A percentile compares a stretch with the other conserved stretches of the same genome.
Conservation (phyloP, 768 basidiomycete genomes). For the Panellus pusillus region DNA sequence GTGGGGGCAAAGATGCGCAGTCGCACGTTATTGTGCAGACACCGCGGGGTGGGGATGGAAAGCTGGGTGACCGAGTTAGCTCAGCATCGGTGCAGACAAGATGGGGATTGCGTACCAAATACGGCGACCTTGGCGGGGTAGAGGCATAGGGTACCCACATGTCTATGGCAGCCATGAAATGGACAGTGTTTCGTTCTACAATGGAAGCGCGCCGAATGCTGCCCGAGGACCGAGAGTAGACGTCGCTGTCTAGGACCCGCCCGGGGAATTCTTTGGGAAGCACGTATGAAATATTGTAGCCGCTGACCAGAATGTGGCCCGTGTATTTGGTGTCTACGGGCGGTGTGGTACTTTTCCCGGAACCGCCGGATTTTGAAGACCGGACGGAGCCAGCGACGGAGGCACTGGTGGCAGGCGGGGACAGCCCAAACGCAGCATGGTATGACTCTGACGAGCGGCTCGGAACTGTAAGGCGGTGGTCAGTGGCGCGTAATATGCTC, state of each 20-base stretch:
- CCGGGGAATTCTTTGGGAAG: slow-evolving; percentile 65
- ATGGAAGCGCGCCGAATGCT: slow-evolving; percentile 54
- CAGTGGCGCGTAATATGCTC: neutral
- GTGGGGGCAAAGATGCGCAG: slow-evolving; percentile 72
- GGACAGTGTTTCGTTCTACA: slow-evolving; percentile 57
- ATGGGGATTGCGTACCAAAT: slow-evolving; percentile 48
- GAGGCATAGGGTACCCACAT: slow-evolving; percentile 71
- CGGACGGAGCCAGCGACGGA: slow-evolving; percentile 32
- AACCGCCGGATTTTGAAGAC: slow-evolving; percentile 37
- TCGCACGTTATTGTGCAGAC: slow-evolving; percentile 73
- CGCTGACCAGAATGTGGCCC: slow-evolving; percentile 74
- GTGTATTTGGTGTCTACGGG: slow-evolving; percentile 68
- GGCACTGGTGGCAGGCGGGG: slow-evolving; percentile 34
- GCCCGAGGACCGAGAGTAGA: slow-evolving; percentile 25
- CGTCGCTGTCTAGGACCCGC: slow-evolving; percentile 33
- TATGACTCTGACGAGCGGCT: slow-evolving; percentile 62
- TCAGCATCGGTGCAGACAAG: neutral
- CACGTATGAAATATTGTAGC: slow-evolving; percentile 75
- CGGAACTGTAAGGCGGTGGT: slow-evolving; percentile 36
- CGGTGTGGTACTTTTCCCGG: slow-evolving; percentile 30
- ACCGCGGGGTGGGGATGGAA: slow-evolving; percentile 75
- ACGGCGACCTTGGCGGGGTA: slow-evolving; percentile 72
- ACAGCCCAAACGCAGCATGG: slow-evolving; percentile 50
- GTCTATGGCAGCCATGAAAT: slow-evolving; percentile 83
- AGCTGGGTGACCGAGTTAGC: slow-evolving; percentile 42